Evolutionary conservation across 2,329 filamentous ascomycete species (phyloP).

Genomic region (Sporothrix brunneoviolacea): DNA sequence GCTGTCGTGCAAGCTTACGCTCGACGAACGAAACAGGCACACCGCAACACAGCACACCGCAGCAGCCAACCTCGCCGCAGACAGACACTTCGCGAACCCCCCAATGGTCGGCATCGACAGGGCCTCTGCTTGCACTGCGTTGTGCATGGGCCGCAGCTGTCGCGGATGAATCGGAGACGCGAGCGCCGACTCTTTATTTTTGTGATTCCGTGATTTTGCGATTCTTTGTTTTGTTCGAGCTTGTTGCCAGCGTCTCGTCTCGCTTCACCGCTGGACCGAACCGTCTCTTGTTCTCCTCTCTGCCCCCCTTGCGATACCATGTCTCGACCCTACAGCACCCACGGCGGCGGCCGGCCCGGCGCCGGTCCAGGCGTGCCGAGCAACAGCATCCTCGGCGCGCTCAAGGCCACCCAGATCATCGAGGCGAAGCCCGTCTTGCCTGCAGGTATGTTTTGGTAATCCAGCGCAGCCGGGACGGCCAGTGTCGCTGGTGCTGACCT

Average conservation of each 20-base stretch:
- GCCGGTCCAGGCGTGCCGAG: constrained; percentile 27
- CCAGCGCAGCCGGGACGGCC: no score
- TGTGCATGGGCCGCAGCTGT: constrained; percentile 5
- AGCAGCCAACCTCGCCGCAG: no score
- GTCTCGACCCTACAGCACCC: no score
- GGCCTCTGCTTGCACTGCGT: constrained; percentile 10
- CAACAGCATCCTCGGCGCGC: constrained; percentile 60
- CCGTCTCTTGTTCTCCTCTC: no score
- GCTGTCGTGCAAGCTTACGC: no score
- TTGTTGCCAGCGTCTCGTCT: no score
- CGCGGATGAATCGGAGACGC: not conserved
- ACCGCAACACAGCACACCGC: no score
- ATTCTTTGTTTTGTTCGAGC: no score
- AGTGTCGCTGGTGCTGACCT: not conserved
- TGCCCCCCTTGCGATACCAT: no score
- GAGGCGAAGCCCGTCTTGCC: constrained; percentile 72
- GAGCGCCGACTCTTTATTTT: not conserved
- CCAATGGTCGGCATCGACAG: constrained; percentile 9
- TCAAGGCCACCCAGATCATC: constrained; percentile 75
- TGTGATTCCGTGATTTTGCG: no score
- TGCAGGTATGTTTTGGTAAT: constrained; percentile 53
- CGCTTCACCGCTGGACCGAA: no score
- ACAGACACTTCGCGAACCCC: not conserved
- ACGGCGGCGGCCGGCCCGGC: constrained; percentile 30
- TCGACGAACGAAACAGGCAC: no score